Percentiles rank a stretch among this genome's conserved stretches.
phyloP scores from a whole-genome alignment of 257 asterid species.

The Solanum infundibuliforme region DNA sequence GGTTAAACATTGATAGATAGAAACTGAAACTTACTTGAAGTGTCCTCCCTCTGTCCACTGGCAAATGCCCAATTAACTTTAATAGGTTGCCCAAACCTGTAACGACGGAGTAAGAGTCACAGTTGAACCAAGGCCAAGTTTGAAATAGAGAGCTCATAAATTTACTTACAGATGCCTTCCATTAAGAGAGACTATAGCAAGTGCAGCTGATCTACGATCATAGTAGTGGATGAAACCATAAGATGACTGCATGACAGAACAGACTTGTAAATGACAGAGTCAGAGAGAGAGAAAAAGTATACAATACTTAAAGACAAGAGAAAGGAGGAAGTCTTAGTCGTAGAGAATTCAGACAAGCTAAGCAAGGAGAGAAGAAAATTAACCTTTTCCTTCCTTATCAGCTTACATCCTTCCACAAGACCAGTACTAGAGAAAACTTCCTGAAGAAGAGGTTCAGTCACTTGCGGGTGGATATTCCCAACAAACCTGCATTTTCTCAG shows the following conservation, averaged over 20 bases:
- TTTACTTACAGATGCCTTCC: conserved; percentile 55
- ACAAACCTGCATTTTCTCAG: conserved; percentile 80
- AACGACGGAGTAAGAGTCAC: conserved; percentile 4
- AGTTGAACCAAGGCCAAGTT: background rate
- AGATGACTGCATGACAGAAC: conserved; percentile 30
- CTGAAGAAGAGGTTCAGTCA: conserved; percentile 82
- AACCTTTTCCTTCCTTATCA: conserved; percentile 85
- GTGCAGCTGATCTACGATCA: conserved; percentile 42
- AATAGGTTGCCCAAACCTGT: conserved; percentile 96
- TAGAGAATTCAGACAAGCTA: background rate
- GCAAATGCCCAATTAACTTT: conserved; percentile 96
- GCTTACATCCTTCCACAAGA: conserved; percentile 82
- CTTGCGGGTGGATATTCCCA: conserved; percentile 77
- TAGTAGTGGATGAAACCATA: conserved; percentile 40
- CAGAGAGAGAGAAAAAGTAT: background rate
- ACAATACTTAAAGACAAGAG: background rate
- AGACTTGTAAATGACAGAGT: background rate
- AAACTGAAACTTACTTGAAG: conserved; percentile 45
- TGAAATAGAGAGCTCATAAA: background rate
- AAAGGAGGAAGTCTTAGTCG: background rate
- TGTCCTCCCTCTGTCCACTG: conserved; percentile 92
- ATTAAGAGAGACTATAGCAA: conserved; percentile 37
- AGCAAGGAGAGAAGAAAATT: background rate
- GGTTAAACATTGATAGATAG: background rate
- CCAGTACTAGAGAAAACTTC: conserved; percentile 88